Evolutionary conservation across 129 eudicot genomes (phyloP).

Genomic region (Artemisia annua): DNA sequence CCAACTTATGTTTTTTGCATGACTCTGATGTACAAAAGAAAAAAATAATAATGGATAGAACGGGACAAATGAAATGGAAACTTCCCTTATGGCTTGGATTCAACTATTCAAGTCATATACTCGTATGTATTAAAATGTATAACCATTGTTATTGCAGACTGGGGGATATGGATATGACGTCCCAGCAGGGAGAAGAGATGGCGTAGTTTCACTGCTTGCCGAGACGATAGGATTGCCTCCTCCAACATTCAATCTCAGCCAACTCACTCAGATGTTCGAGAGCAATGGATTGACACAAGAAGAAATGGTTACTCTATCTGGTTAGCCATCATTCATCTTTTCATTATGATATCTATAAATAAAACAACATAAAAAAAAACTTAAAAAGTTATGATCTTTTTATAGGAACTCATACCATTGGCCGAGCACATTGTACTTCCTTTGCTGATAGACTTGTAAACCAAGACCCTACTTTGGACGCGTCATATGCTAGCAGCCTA

Average conservation of each 20-base stretch:
- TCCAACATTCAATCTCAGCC: conserved; percentile 39
- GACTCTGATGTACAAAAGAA: too few species aligned
- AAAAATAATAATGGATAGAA: too few species aligned
- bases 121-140: background rate
- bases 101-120: too few species aligned
- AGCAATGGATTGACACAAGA: conserved; percentile 55
- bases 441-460: conserved; percentile 45
- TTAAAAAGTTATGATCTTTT: background rate
- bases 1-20: too few species aligned
- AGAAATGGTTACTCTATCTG: conserved; percentile 73
- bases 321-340: conserved; percentile 24
- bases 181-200: conserved; percentile 83
- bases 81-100: too few species aligned
- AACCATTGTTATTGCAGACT: conserved; percentile 38
- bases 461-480: conserved; percentile 62
- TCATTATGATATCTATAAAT: background rate
- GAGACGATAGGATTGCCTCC: conserved; percentile 62
- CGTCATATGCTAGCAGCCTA: conserved; percentile 46
- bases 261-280: conserved; percentile 54
- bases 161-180: conserved; percentile 70
- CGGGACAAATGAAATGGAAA: too few species aligned
- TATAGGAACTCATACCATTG: conserved; percentile 71
- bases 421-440: conserved; percentile 79
- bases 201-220: conserved; percentile 50
- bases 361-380: too few species aligned